Evolutionary conservation across 1,139 yeast species (phyloP).

Genomic region (Suhomyces chickasaworum): DNA sequence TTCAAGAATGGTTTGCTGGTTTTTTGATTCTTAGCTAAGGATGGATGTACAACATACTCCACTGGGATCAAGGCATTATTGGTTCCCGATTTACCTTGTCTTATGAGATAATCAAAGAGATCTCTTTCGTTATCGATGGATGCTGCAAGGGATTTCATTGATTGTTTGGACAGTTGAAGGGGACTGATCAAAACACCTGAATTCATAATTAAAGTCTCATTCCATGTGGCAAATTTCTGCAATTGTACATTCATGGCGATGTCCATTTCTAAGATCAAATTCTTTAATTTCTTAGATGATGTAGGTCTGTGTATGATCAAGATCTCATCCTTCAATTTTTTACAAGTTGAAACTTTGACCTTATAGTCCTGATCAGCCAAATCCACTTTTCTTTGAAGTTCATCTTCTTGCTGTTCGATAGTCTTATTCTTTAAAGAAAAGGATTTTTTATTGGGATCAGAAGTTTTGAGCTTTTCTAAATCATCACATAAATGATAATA

Average conservation of each 20-base stretch:
- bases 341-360: slow-evolving; percentile 71
- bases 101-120: slow-evolving; percentile 66
- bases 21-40: slow-evolving; percentile 45
- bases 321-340: slow-evolving; percentile 72
- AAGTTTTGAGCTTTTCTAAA: slow-evolving; percentile 74
- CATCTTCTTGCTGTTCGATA: slow-evolving; percentile 90
- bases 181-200: slow-evolving; percentile 85
- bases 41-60: slow-evolving; percentile 77
- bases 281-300: slow-evolving; percentile 69
- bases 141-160: slow-evolving; percentile 76
- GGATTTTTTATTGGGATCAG: slow-evolving; percentile 82
- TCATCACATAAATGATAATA: slow-evolving; percentile 84
- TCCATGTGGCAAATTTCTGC: slow-evolving; percentile 85
- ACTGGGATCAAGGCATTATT: slow-evolving; percentile 54
- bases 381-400: slow-evolving; percentile 76
- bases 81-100: slow-evolving; percentile 43
- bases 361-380: slow-evolving; percentile 84
- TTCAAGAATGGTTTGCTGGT: slow-evolving; percentile 44
- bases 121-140: slow-evolving; percentile 83
- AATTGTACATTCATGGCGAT: slow-evolving; percentile 85
- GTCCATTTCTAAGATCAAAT: slow-evolving; percentile 81
- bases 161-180: slow-evolving; percentile 41
- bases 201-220: slow-evolving; percentile 80
- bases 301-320: slow-evolving; percentile 76
- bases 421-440: slow-evolving; percentile 79